These are phyloP conservation scores for Fusarium hainanense DNA, from an alignment of 2,329 filamentous ascomycete species.

Conservation along the genomic window DNA sequence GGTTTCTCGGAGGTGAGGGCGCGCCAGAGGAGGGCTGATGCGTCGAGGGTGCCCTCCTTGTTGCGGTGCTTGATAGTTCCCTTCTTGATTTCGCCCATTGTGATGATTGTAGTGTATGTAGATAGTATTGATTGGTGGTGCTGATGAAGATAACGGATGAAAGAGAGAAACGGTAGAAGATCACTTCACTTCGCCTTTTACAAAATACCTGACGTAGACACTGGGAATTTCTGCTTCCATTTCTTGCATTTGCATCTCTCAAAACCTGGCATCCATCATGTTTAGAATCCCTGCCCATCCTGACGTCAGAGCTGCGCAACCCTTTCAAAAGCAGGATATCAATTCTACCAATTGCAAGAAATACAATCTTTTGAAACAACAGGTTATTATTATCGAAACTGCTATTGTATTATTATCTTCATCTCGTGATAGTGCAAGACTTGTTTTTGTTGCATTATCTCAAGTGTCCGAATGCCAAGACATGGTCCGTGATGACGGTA, in stretches of 20 bases:
- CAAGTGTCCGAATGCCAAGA: neutral
- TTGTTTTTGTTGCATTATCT: neutral
- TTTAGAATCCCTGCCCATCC: constrained; percentile 37
- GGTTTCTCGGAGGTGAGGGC: constrained; percentile 51
- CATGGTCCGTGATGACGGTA: neutral
- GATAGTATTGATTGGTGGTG: neutral
- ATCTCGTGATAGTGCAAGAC: neutral
- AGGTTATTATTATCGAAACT: constrained; percentile 8
- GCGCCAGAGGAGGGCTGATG: constrained; percentile 51
- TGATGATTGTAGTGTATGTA: neutral
- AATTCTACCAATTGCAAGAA: constrained; percentile 11
- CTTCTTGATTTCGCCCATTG: constrained; percentile 38
- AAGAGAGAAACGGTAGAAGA: neutral
- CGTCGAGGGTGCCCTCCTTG: constrained; percentile 51
- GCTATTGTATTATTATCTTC: neutral
- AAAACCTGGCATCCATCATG: constrained; percentile 40
- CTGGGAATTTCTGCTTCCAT: constrained; percentile 8
- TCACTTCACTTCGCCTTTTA: too few species aligned
- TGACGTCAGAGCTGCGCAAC: constrained; percentile 45
- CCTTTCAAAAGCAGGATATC: constrained; percentile 19
- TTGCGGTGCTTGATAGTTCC: constrained; percentile 51
- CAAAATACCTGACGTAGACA: constrained; percentile 30
- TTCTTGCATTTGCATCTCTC: constrained; percentile 19
- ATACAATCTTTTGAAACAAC: neutral
- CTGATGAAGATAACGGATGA: neutral